Evolutionary conservation across 495 filamentous ascomycete species (phyloP).

Genomic region (Tuber aestivum): DNA sequence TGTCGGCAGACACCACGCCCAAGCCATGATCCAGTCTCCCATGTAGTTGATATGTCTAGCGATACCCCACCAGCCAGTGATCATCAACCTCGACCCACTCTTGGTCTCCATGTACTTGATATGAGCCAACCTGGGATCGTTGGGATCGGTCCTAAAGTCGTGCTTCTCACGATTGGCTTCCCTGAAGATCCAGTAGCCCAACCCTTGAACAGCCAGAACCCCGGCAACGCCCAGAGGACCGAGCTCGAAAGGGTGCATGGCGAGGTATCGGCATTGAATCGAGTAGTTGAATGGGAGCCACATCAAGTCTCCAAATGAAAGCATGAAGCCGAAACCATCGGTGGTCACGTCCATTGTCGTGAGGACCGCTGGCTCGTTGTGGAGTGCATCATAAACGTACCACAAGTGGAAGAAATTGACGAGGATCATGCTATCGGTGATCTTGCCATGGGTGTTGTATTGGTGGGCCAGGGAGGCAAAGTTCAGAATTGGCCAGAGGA

Average conservation of each 20-base stretch:
- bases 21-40: slow-evolving; percentile 93
- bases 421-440: slow-evolving; percentile 83
- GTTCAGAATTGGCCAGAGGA: slow-evolving; percentile 84
- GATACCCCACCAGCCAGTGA: slow-evolving; percentile 89
- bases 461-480: slow-evolving; percentile 80
- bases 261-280: slow-evolving; percentile 79
- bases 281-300: slow-evolving; percentile 93
- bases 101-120: slow-evolving; percentile 84
- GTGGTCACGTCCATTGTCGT: slow-evolving; percentile 95
- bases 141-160: slow-evolving; percentile 79
- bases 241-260: slow-evolving; percentile 71
- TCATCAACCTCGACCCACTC: slow-evolving; percentile 70
- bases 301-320: slow-evolving; percentile 87
- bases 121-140: slow-evolving; percentile 71
- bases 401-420: slow-evolving; percentile 70
- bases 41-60: slow-evolving; percentile 95
- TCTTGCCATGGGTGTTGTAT: slow-evolving; percentile 70
- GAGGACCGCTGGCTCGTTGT: slow-evolving; percentile 84
- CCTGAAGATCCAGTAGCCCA: slow-evolving; percentile 87
- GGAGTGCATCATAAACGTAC: slow-evolving; percentile 81
- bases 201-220: slow-evolving; percentile 58
- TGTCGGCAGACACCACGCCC: slow-evolving; percentile 87
- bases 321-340: slow-evolving; percentile 95
- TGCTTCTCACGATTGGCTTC: slow-evolving; percentile 91
- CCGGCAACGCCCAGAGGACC: slow-evolving; percentile 57